Evolutionary conservation across 345 rosid species (phyloP).

Genomic region (Turritis glabra): DNA sequence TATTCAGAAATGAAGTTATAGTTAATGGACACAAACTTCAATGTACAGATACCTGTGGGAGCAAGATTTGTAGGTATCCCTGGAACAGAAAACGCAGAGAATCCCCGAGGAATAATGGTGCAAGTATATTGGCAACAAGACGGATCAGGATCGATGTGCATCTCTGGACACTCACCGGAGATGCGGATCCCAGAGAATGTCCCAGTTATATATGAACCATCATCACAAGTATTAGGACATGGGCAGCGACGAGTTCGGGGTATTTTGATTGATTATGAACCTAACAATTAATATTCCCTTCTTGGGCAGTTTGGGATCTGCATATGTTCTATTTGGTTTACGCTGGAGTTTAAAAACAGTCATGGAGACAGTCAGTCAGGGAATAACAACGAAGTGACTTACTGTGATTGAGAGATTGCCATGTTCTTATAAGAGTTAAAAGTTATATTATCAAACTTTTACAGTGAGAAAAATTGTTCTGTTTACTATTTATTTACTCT

Average conservation of each 20-base stretch:
- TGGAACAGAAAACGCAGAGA: conserved; percentile 58
- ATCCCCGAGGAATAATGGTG: conserved; percentile 76
- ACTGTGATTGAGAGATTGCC: neutral
- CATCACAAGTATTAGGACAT: conserved; percentile 34
- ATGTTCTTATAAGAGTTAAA: neutral
- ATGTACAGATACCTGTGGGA: conserved; percentile 71
- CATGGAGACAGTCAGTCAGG: neutral
- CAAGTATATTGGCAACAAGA: conserved; percentile 94
- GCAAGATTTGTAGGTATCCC: conserved; percentile 84
- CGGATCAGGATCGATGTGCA: conserved; percentile 73
- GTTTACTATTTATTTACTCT: neutral
- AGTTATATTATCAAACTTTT: neutral
- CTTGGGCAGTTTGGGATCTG: neutral
- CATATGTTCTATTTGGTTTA: neutral
- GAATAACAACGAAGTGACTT: neutral
- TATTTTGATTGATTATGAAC: conserved; percentile 35
- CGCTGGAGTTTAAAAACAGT: neutral
- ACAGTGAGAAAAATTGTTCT: neutral
- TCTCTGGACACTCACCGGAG: conserved; percentile 73
- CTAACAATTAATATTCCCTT: conserved; percentile 6
- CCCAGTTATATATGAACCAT: conserved; percentile 28
- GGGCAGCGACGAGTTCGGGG: conserved; percentile 38
- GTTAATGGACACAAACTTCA: conserved; percentile 9
- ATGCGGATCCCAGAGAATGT: conserved; percentile 25
- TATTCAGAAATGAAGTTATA: neutral